Evolutionary conservation across 257 asterid genomes (phyloP).

Genomic region (Fraxinus americana): DNA sequence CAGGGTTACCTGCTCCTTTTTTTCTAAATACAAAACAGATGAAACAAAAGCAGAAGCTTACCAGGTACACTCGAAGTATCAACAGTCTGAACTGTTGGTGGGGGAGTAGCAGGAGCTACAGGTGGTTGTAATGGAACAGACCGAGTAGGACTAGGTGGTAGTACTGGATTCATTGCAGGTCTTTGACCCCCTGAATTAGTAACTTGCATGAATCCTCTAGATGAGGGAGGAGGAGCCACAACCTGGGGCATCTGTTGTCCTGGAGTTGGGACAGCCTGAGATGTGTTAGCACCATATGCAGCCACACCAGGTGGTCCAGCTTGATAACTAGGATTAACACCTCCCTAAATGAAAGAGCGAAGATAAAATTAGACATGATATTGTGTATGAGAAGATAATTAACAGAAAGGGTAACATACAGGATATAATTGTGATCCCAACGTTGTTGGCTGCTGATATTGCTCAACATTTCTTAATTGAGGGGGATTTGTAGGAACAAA

Average conservation of each 20-base stretch:
- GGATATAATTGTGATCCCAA: slow-evolving; percentile 87
- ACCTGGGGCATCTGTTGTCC: slow-evolving; percentile 67
- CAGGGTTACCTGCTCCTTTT: not conserved
- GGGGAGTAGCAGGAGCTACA: slow-evolving; percentile 80
- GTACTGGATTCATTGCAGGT: slow-evolving; percentile 67
- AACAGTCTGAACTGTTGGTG: slow-evolving; percentile 94
- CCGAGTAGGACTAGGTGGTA: slow-evolving; percentile 75
- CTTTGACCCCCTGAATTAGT: slow-evolving; percentile 60
- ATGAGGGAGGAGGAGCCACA: slow-evolving; percentile 52
- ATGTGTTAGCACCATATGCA: slow-evolving; percentile 50
- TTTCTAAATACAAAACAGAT: slow-evolving; percentile 7
- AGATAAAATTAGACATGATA: too few species aligned
- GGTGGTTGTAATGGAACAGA: slow-evolving; percentile 59
- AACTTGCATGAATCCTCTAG: slow-evolving; percentile 74
- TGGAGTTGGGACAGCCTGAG: slow-evolving; percentile 56
- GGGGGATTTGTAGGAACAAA: slow-evolving; percentile 86
- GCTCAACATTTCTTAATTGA: slow-evolving; percentile 63
- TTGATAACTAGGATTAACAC: slow-evolving; percentile 60
- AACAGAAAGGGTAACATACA: slow-evolving; percentile 46
- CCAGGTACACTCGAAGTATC: slow-evolving; percentile 97
- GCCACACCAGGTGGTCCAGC: slow-evolving; percentile 59
- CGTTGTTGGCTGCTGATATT: slow-evolving; percentile 83
- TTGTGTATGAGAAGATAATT: not conserved
- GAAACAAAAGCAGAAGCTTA: slow-evolving; percentile 32
- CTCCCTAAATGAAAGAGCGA: slow-evolving; percentile 44